Evolutionary conservation across 2,329 filamentous ascomycete genomes (phyloP), one percentile per base, ranked within the genome.

Genomic region (Penicillium olsonii): DNA sequence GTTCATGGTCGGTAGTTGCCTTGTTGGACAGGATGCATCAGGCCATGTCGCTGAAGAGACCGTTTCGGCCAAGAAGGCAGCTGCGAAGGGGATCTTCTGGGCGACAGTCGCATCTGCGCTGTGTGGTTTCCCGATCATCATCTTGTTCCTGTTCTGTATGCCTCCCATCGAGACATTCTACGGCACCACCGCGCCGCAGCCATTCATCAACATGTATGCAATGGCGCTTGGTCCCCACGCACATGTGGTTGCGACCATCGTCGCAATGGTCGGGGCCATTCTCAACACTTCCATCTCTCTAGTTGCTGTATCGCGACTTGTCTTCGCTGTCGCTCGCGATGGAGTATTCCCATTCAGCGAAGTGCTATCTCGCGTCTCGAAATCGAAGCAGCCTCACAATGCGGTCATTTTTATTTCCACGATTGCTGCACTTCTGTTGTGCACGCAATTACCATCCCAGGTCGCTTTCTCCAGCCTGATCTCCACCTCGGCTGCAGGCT

Each of bases 301-400:
- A 31, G 72, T 81, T 2, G 79, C 79, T 4, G 76, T 77, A 14
- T 82, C 79, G 1, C 73, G 79, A 12, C 69, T 82, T 2, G 79
- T 83, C 47, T 83, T 81, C 59, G 80, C 80, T 22, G 79, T 83
- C 3, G 80, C 80, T 6, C 73, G 80, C 20, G 80, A 83, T 58
- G 78, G 78, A 18, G 77, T 82, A n/a, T 67, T 82, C 4, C 79
- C 80, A 0, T 80, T 74, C 59, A 81, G 78, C 2, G 59, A 71
- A 14, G 78, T 78, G 69, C 77, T 82, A 31, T 74, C 77, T 1
- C 63, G 71, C 6, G 78, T 83, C 2, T 73, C 72, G 12, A 67
- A 70, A 7, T 71, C 76, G 11, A 79, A 79, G 37, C 79, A 81
- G 54, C 80, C 80, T 1, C 73, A 73, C 11, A 81, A 82, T 53